Conservation (phyloP, 2,329 filamentous ascomycete genomes). For the Colletotrichum tropicicola region DNA sequence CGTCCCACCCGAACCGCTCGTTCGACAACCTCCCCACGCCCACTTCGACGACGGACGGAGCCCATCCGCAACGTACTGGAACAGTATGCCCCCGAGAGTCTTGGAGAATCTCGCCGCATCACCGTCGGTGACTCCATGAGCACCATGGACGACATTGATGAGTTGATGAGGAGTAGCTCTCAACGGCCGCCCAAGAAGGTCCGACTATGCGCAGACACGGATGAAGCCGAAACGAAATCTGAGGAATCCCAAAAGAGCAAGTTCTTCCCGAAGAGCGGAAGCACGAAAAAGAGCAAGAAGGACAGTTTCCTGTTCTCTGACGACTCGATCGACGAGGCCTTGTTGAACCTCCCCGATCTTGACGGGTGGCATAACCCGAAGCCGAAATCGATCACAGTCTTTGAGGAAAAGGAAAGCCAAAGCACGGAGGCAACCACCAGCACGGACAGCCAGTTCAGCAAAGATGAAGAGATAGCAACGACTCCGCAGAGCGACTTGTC, state of each 20-base stretch:
- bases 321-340: conserved; percentile 64
- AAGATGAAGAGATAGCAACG: conserved; percentile 15
- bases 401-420: conserved; percentile 46
- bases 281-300: conserved; percentile 42
- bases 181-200: conserved; percentile 64
- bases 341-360: conserved; percentile 60
- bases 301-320: conserved; percentile 62
- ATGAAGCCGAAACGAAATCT: conserved; percentile 37
- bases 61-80: conserved; percentile 56
- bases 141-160: conserved; percentile 26
- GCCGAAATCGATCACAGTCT: conserved; percentile 51
- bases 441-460: conserved; percentile 30
- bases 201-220: conserved; percentile 58
- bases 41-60: conserved; percentile 61
- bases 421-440: conserved; percentile 16
- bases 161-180: conserved; percentile 19
- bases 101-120: conserved; percentile 14
- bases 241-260: conserved; percentile 57
- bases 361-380: conserved; percentile 56
- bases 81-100: conserved; percentile 5
- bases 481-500: conserved; percentile 22
- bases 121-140: conserved; percentile 3
- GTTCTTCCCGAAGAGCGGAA: conserved; percentile 55
- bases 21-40: conserved; percentile 46
- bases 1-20: conserved; percentile 29